Percentiles rank a stretch among this genome's conserved stretches.
Conservation (phyloP, 2,329 filamentous ascomycete genomes). For the Curvularia lunata region DNA sequence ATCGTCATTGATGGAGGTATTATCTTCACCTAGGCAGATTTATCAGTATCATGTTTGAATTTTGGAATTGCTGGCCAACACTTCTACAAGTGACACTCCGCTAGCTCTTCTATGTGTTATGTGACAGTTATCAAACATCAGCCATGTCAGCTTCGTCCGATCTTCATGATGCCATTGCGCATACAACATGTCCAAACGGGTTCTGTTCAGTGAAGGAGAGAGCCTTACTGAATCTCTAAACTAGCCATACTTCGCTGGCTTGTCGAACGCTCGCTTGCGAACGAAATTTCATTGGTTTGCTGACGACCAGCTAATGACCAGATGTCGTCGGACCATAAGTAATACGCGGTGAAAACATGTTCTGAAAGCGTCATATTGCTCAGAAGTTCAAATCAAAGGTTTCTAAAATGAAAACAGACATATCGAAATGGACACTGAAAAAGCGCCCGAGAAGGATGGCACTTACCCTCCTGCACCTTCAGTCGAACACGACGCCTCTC, state of each 20-base stretch:
- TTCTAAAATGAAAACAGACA: not conserved
- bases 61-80: not conserved
- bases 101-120: not conserved
- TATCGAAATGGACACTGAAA: not conserved
- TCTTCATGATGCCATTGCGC: not conserved
- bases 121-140: not conserved
- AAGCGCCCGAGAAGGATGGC: not conserved
- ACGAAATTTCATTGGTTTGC: not conserved
- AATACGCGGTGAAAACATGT: not conserved
- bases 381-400: not conserved
- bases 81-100: not conserved
- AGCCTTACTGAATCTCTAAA: not conserved
- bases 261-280: not conserved
- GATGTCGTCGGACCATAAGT: not conserved
- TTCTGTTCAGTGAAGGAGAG: not conserved
- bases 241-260: not conserved
- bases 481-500: not conserved
- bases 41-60: not conserved
- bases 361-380: not conserved
- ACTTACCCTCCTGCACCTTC: not conserved
- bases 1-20: constrained; percentile 67
- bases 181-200: not conserved
- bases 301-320: not conserved
- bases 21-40: constrained; percentile 50
- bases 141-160: not conserved